Conservation (phyloP, 768 basidiomycete genomes). For the Tulasnella calospora region DNA sequence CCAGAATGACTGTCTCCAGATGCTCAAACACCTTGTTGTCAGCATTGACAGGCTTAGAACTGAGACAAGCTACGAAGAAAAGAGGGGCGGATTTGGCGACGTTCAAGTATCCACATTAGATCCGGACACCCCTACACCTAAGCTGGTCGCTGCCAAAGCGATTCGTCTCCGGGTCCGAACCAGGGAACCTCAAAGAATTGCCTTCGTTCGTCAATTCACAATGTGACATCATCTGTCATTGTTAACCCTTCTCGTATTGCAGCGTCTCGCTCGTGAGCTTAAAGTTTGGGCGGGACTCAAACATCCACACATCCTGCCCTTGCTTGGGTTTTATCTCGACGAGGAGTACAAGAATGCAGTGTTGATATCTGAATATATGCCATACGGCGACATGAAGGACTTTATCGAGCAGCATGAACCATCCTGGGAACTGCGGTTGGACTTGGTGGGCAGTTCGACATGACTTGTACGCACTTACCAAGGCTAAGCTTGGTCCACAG, state of each 20-base stretch:
- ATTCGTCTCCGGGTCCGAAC: background rate
- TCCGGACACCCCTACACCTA: background rate
- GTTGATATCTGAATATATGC: background rate
- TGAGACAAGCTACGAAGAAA: background rate
- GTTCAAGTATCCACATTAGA: background rate
- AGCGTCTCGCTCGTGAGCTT: background rate
- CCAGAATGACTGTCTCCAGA: too few relatives aligned
- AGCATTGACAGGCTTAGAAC: background rate
- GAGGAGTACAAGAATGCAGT: background rate
- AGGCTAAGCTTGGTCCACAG: background rate
- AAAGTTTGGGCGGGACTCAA: background rate
- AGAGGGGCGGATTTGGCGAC: background rate
- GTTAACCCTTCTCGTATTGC: background rate
- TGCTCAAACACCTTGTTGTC: background rate
- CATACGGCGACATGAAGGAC: background rate
- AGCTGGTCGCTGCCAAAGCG: background rate
- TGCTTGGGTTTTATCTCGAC: background rate
- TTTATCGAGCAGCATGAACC: background rate
- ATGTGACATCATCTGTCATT: background rate
- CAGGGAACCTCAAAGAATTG: background rate
- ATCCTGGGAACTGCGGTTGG: background rate
- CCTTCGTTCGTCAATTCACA: background rate
- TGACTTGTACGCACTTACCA: background rate
- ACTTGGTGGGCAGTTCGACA: background rate
- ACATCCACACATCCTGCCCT: background rate